Evolutionary conservation across 495 filamentous ascomycete species (phyloP), one percentile per base, ranked within the genome.

Genomic region (Neurospora pannonica): DNA sequence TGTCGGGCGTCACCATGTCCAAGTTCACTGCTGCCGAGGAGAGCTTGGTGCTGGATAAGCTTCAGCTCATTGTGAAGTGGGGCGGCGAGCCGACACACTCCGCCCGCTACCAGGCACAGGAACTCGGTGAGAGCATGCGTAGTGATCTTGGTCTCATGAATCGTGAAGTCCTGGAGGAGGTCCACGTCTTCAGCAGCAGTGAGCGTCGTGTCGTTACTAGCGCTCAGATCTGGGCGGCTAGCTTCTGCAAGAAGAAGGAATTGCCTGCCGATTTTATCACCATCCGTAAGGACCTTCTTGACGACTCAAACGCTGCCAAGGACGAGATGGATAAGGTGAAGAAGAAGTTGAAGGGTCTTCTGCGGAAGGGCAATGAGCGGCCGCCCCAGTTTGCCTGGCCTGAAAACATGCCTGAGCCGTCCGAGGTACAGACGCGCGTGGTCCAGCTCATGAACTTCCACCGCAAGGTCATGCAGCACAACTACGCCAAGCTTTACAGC

Each of bases 321-420:
- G 97, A 98, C 82, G 95, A 97, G 77, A 99, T 98, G 95, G 96
- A 99, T 83, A 97, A 97, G 81, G 96, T 99, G 69, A 99, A 99
- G 86, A 98, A 98, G 88, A 97, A 97, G 89, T 86, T 99, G 6
- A 99, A 99, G 83, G 89, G 92, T 3, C 86, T 99, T 43, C 84
- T 99, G 71, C 88, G 96, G 36, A 91, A 97, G 80, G 97, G 97
- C 4, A 93, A 92, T 72, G 87, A 92, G 75, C 92, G 95, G 8
- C 95, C 96, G 19, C 89, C 94, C 21, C 95, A 98, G 79, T 99
- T 99, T 79, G 94, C 95, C 60, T 99, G 96, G 96, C 96, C 96
- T n/a, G 90, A 93, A 71, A 93, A 94, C 75, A 94, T 95, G 81
- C 93, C 95, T 17, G 97, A 98, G 77, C 96, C 96, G 17, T 93